Evolutionary conservation across 495 filamentous ascomycete genomes (phyloP).

Genomic region (Collariella sp.): DNA sequence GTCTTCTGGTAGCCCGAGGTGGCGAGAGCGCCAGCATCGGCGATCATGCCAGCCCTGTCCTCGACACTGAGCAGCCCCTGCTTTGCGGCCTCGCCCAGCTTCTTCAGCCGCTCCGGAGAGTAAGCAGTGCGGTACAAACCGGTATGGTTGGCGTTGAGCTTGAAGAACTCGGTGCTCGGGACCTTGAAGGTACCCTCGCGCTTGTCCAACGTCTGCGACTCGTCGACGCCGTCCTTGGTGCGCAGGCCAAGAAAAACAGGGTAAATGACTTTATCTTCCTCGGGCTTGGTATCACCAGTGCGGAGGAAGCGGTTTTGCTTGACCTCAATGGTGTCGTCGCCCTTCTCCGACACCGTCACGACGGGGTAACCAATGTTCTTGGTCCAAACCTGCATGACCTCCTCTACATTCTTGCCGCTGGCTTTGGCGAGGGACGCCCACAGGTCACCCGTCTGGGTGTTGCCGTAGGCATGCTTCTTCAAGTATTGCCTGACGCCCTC

Average conservation of each 20-base stretch:
- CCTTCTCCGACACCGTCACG: conserved; percentile 55
- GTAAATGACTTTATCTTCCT: conserved; percentile 71
- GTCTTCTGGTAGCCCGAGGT: conserved; percentile 89
- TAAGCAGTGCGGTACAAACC: conserved; percentile 68
- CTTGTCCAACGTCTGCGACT: conserved; percentile 54
- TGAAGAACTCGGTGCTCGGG: conserved; percentile 60
- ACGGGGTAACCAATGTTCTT: conserved; percentile 71
- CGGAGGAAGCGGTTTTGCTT: conserved; percentile 71
- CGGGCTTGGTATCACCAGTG: conserved; percentile 70
- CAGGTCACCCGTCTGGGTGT: conserved; percentile 77
- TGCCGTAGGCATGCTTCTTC: conserved; percentile 88
- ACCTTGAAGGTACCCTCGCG: conserved; percentile 68
- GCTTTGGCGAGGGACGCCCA: conserved; percentile 86
- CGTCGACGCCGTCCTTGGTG: conserved; percentile 55
- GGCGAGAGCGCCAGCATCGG: conserved; percentile 85
- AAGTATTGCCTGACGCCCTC: conserved; percentile 88
- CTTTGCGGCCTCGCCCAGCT: conserved; percentile 76
- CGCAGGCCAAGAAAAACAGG: conserved; percentile 64
- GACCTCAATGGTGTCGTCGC: conserved; percentile 51
- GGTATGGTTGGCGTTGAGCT: conserved; percentile 69
- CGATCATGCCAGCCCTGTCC: conserved; percentile 91
- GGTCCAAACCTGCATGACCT: conserved; percentile 72
- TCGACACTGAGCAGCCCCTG: conserved; percentile 80
- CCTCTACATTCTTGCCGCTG: conserved; percentile 79
- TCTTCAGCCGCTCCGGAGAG: conserved; percentile 55